Evolutionary conservation across 176 grass and related monocot species (phyloP), one percentile per base, ranked within the genome.

Genomic region (Microstegium vimineum): DNA sequence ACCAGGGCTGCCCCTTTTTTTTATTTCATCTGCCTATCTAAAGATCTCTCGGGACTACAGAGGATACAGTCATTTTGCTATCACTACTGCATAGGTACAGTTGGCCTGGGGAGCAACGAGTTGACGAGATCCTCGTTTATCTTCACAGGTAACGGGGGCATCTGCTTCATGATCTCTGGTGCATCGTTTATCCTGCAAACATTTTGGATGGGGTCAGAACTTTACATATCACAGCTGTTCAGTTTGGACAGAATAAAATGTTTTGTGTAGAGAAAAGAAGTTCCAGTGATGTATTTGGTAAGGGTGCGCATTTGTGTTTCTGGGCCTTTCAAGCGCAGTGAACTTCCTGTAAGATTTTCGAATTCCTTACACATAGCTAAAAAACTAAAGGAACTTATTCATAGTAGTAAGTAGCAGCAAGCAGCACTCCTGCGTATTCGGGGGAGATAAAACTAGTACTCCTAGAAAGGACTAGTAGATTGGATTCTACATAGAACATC

Each of bases 101-200:
- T 90, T 45, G 89, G 86, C 76, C 87, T 94, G 14, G 97, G 97
- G 46, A 99, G 87, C 67, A 99, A 79, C 12, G 97, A 94, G 63
- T 92, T 99, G 25, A 92, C 91, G 1, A 99, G 93, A 10, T 99
- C 97, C 83, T 99, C 97, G 38, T 99, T 94, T 80, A 99, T 83
- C 90, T 96, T 94, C 73, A 90, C 93, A 0, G 97, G 97, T 77
- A 99, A 73, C 12, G 93, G 91, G 6, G 97, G 97, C 97, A 99
- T 99, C 87, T 99, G 97, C 89, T 96, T 99, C 93, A 99, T 99
- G 90, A 96, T 94, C 9, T 99, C 97, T 26, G 97, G 91, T 32
- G 89, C 83, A 86, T 99, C 97, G 60, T 71, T 95, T 79, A 94
- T 94, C 76, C 97, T 99, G 89, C 84, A 99, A 66, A 60, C 15